Base-by-base conservation (phyloP, 257 asterid genomes). In the Rehmannia glutinosa region DNA sequence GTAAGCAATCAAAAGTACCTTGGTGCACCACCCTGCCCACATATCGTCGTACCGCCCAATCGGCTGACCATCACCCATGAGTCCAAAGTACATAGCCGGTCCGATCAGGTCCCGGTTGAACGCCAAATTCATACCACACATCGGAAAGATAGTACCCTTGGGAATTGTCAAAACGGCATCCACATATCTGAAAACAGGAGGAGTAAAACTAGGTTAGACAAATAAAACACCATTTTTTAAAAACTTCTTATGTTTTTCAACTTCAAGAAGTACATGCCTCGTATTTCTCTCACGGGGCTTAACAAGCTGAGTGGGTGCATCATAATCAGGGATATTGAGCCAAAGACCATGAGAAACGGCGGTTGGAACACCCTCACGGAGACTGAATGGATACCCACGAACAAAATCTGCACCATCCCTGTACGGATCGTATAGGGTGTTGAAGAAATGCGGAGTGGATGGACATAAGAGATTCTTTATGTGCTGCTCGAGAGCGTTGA, bases 1-100 rank as follows among this genome's bases (percentile, higher is more conserved):
- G 45, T 2, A 33, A 53, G 46, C 63, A 36, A 17, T 25, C 7
- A 3, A 15, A 39, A 0, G 51, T 82, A 86, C 94, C 96, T 89
- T 89, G 79, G 79, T 76, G 75, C 96, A 86, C 96, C 96, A 89
- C 32, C 95, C 96, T 1, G 96, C 96, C 92, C 95, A 89, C 96
- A 89, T 89, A 42, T 89, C 95, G 8, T 89, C 96, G 62, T 89
- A 89, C 46, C 96, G 95, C 38, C 95, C 95, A 20, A 89, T 89
- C 17, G 96, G 96, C 78, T 89, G 96, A 43, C 96, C 96, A 8
- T 89, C 95, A 19, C 96, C 96, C 95, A 89, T 86, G 74, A 86
- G 90, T 20, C 96, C 96, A 68, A 89, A 89, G 86, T 89, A 89
- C 96, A 89, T 89, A n/a, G 95, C 96, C 1, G 96, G 95, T 51